Percentiles rank a stretch among this genome's conserved stretches.
Evolutionary conservation across 1,139 yeast species (phyloP).

Genomic region (Suhomyces coccinellae): DNA sequence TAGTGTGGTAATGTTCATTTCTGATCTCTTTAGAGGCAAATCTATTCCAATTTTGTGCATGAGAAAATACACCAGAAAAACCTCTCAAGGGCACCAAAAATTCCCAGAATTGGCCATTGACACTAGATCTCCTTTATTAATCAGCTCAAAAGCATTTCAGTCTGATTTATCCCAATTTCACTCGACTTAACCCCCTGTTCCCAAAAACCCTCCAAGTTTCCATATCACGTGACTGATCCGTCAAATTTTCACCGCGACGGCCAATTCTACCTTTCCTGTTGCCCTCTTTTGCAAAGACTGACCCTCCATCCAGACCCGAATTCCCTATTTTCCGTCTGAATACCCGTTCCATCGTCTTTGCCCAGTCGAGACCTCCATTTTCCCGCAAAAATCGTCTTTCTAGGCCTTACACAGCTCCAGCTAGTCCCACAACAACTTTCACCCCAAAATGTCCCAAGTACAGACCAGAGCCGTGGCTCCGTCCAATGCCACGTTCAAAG

Average conservation of each 20-base stretch:
- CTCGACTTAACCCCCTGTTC: too few relatives aligned
- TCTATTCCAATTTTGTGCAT: too few relatives aligned
- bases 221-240: slow-evolving; percentile 2
- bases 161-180: neutral
- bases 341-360: neutral
- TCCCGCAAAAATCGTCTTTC: slow-evolving; percentile 2
- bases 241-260: slow-evolving; percentile 11
- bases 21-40: too few relatives aligned
- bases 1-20: too few relatives aligned
- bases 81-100: too few relatives aligned
- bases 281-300: neutral
- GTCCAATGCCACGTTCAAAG: slow-evolving; percentile 86
- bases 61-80: too few relatives aligned
- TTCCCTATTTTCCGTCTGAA: neutral
- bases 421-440: neutral
- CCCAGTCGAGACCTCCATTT: neutral
- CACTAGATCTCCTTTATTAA: too few relatives aligned
- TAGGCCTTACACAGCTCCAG: neutral
- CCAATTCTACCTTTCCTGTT: neutral
- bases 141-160: too few relatives aligned
- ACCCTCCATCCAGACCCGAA: neutral
- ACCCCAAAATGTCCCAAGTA: slow-evolving; percentile 5
- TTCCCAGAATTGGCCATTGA: too few relatives aligned
- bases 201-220: neutral
- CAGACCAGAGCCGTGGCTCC: slow-evolving; percentile 40